Evolutionary conservation across 495 filamentous ascomycete species (phyloP).

Genomic region (Lasiosphaeriaceae sp.): DNA sequence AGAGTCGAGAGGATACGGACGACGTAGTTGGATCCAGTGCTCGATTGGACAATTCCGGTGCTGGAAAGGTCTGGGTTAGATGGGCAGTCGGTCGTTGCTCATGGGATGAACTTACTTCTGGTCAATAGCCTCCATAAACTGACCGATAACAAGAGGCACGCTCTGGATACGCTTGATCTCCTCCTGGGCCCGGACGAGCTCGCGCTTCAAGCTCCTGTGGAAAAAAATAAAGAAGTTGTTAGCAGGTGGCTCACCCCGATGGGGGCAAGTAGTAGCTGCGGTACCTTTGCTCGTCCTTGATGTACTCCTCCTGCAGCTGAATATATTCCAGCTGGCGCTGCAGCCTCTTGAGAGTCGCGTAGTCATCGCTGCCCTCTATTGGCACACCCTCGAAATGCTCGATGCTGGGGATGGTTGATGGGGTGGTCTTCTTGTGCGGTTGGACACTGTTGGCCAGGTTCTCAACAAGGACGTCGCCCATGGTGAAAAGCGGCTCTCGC

Average conservation of each 20-base stretch:
- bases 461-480: constrained; percentile 84
- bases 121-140: constrained; percentile 99
- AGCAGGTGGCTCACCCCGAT: background rate
- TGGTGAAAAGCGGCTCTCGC: constrained; percentile 34
- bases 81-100: constrained; percentile 1
- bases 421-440: constrained; percentile 71
- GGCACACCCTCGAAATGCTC: constrained; percentile 79
- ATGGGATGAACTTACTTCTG: constrained; percentile 70
- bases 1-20: constrained; percentile 97
- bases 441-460: constrained; percentile 67
- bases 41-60: constrained; percentile 97
- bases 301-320: constrained; percentile 97
- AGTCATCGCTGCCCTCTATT: constrained; percentile 84
- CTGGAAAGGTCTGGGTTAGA: constrained; percentile 41
- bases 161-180: constrained; percentile 99
- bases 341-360: constrained; percentile 89
- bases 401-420: constrained; percentile 84
- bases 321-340: constrained; percentile 98
- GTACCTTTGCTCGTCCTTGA: constrained; percentile 98
- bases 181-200: constrained; percentile 95
- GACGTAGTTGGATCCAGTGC: constrained; percentile 97
- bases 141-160: constrained; percentile 94
- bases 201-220: constrained; percentile 85
- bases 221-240: constrained; percentile 2
- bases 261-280: background rate